Conservation (phyloP, 306 rosid genomes). For the Gastrolobium bilobum region DNA sequence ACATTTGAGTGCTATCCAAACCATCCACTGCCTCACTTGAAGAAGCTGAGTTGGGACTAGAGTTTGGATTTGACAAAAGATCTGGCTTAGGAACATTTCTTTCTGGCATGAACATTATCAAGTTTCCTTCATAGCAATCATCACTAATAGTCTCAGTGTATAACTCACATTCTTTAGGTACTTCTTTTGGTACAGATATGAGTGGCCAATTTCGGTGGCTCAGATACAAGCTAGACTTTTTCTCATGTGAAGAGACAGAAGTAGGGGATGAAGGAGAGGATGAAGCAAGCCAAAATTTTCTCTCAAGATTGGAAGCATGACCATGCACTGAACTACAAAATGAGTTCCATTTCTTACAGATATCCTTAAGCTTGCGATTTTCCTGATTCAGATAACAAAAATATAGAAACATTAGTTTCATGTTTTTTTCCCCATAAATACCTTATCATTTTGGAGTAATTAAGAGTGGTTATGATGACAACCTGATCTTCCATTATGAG, state of each 20-base stretch:
- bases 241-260: conserved; percentile 29
- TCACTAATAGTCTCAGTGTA: conserved; percentile 45
- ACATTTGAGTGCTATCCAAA: conserved; percentile 48
- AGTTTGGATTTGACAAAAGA: conserved; percentile 76
- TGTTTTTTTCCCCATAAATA: background rate
- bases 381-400: conserved; percentile 50
- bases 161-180: conserved; percentile 60
- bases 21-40: conserved; percentile 75
- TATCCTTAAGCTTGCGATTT: conserved; percentile 48
- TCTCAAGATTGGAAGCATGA: conserved; percentile 42
- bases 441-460: background rate
- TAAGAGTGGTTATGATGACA: background rate
- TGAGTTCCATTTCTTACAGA: conserved; percentile 65
- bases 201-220: conserved; percentile 31
- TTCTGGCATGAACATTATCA: conserved; percentile 54
- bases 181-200: conserved; percentile 51
- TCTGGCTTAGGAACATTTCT: conserved; percentile 59
- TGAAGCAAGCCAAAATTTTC: conserved; percentile 36
- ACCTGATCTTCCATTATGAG: conserved; percentile 49
- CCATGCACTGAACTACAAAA: conserved; percentile 66
- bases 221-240: conserved; percentile 1
- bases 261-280: conserved; percentile 52
- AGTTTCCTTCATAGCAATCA: conserved; percentile 49
- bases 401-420: background rate
- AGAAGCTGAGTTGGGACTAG: conserved; percentile 80